Evolutionary conservation across 2,329 filamentous ascomycete genomes (phyloP).

Genomic region (Ophiostoma sp.): DNA sequence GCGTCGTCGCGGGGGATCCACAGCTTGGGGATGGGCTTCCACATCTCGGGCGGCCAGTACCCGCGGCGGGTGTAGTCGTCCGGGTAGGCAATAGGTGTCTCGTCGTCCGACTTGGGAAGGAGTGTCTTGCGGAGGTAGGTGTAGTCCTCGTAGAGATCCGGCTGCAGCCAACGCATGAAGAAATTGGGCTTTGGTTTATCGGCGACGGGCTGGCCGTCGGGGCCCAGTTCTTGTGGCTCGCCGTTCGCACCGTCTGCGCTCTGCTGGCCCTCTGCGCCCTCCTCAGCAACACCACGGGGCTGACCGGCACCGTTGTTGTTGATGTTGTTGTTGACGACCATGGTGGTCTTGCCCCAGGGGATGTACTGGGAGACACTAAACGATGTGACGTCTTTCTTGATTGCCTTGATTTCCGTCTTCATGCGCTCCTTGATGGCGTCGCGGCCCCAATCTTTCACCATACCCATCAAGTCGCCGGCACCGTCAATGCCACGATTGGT

Average conservation of each 20-base stretch:
- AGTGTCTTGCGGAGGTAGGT: constrained; percentile 51
- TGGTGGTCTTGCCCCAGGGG: constrained; percentile 19
- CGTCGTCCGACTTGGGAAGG: neutral
- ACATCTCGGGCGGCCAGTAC: constrained; percentile 71
- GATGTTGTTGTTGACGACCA: neutral
- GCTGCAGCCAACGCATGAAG: constrained; percentile 58
- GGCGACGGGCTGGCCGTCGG: neutral
- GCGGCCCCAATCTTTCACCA: constrained; percentile 33
- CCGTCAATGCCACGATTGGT: constrained; percentile 35
- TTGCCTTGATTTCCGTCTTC: constrained; percentile 27
- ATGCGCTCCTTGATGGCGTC: constrained; percentile 25
- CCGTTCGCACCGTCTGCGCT: neutral
- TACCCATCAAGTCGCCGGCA: constrained; percentile 32
- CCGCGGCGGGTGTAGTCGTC: constrained; percentile 56
- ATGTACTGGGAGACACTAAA: constrained; percentile 30
- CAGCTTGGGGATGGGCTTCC: constrained; percentile 59
- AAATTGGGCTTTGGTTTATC: constrained; percentile 43
- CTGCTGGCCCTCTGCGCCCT: neutral
- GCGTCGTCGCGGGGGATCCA: constrained; percentile 75
- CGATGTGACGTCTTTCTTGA: constrained; percentile 36
- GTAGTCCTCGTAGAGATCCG: constrained; percentile 61
- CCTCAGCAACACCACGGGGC: neutral
- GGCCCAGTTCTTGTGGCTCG: neutral
- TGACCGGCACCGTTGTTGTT: neutral
- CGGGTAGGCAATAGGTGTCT: constrained; percentile 27